Conservation (phyloP, 306 rosid species). For the Trifolium repens region DNA sequence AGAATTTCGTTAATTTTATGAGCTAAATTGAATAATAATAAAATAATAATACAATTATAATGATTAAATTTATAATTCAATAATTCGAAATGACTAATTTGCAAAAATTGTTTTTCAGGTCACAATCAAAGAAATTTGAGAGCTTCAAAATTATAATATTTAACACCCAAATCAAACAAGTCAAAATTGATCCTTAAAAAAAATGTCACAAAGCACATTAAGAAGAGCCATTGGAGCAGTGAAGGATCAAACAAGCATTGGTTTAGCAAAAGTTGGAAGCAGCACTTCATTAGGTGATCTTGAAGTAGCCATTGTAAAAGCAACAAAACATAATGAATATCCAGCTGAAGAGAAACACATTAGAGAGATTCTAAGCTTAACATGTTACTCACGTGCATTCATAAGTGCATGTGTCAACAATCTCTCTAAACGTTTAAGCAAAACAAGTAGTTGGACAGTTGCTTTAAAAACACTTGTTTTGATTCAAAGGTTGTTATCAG, state of each 20-base stretch:
- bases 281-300: conserved; percentile 70
- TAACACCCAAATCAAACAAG: neutral
- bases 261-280: conserved; percentile 80
- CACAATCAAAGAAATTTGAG: neutral
- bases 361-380: conserved; percentile 73
- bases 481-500: conserved; percentile 68
- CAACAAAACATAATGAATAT: conserved; percentile 73
- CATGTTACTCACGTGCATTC: conserved; percentile 71
- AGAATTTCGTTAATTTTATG: neutral
- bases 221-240: conserved; percentile 84
- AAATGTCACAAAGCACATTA: conserved; percentile 68
- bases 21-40: neutral
- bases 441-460: conserved; percentile 79
- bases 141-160: conserved; percentile 13
- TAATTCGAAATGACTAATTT: neutral
- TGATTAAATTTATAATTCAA: neutral
- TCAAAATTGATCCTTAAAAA: neutral
- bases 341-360: conserved; percentile 76
- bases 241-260: conserved; percentile 91
- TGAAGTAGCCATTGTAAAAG: conserved; percentile 88
- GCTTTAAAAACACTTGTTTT: conserved; percentile 74
- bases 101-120: neutral
- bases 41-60: neutral
- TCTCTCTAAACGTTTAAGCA: conserved; percentile 68
- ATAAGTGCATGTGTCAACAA: conserved; percentile 63